Conservation (phyloP, 2,329 filamentous ascomycete genomes). For the Alternaria sp. region DNA sequence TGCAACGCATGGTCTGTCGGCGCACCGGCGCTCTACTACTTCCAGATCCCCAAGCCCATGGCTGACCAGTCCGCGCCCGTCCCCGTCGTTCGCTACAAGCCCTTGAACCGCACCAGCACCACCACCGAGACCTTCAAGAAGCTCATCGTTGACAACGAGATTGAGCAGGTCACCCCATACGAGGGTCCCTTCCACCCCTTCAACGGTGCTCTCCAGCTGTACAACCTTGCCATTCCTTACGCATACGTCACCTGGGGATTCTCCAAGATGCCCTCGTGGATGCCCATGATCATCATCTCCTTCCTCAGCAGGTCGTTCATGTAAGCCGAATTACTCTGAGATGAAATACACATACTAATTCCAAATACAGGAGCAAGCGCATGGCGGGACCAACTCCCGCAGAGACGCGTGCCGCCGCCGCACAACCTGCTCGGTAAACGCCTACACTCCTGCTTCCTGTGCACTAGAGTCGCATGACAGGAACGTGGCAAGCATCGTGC, state of each 20-base stretch:
- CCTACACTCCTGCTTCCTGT: not conserved
- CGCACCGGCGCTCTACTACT: constrained; percentile 70
- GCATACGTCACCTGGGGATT: constrained; percentile 72
- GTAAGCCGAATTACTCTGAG: constrained; percentile 57
- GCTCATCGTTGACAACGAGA: constrained; percentile 66
- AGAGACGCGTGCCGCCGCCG: constrained; percentile 3
- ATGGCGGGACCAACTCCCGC: constrained; percentile 15
- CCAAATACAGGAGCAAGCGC: constrained; percentile 14
- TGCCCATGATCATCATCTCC: constrained; percentile 77
- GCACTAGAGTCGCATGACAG: no score
- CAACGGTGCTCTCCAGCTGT: constrained; percentile 69
- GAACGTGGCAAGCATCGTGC: not conserved
- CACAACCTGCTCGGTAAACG: constrained; percentile 11
- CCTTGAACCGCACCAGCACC: constrained; percentile 72
- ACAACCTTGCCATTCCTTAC: constrained; percentile 67
- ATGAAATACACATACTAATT: not conserved
- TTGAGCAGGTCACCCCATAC: constrained; percentile 58
- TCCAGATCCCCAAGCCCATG: constrained; percentile 64
- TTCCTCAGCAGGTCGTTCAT: constrained; percentile 77
- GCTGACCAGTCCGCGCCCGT: constrained; percentile 70
- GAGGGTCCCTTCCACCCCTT: constrained; percentile 80
- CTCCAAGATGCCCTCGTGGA: constrained; percentile 69
- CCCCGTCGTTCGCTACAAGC: constrained; percentile 69
- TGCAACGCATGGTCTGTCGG: constrained; percentile 76
- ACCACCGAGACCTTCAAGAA: constrained; percentile 68